Conservation (phyloP, 2,329 filamentous ascomycete genomes). For the Zalaria sp. region DNA sequence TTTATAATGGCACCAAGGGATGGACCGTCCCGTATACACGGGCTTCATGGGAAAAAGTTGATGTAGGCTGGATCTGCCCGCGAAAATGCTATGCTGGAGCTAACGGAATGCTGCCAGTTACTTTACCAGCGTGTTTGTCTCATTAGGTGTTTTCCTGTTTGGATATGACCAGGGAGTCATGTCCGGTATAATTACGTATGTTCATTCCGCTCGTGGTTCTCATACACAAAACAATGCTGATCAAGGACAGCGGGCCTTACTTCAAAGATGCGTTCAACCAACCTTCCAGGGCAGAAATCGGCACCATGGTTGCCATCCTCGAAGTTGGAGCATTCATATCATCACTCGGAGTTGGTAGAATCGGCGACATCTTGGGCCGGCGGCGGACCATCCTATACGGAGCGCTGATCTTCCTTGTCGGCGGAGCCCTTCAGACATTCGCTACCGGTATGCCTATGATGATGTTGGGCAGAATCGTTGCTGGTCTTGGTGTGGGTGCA, state of each 20-base stretch:
- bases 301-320: slow-evolving; percentile 95
- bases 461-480: slow-evolving; percentile 39
- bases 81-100: slow-evolving; percentile 19
- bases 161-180: slow-evolving; percentile 86
- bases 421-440: slow-evolving; percentile 73
- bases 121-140: slow-evolving; percentile 86
- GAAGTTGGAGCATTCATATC: slow-evolving; percentile 88
- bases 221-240: slow-evolving; percentile 4
- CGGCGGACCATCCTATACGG: slow-evolving; percentile 86
- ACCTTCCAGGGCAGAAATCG: slow-evolving; percentile 73
- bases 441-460: slow-evolving; percentile 81
- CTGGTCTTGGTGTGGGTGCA: slow-evolving; percentile 36
- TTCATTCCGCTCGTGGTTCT: slow-evolving; percentile 4
- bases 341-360: slow-evolving; percentile 69
- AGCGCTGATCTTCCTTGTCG: slow-evolving; percentile 71
- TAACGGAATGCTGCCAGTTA: slow-evolving; percentile 42
- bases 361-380: slow-evolving; percentile 85
- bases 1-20: slow-evolving; percentile 74
- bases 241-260: slow-evolving; percentile 53
- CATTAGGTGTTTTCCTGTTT: slow-evolving; percentile 74
- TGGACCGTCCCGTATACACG: slow-evolving; percentile 58
- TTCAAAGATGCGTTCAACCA: slow-evolving; percentile 91
- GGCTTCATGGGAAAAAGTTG: slow-evolving; percentile 88
- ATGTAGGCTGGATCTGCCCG: slow-evolving; percentile 42
- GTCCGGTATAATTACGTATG: slow-evolving; percentile 61